A percentile compares a stretch with the other conserved stretches of the same genome.
Conservation (phyloP, 148 eudicot genomes). For the Camellia lanceoleosa region DNA sequence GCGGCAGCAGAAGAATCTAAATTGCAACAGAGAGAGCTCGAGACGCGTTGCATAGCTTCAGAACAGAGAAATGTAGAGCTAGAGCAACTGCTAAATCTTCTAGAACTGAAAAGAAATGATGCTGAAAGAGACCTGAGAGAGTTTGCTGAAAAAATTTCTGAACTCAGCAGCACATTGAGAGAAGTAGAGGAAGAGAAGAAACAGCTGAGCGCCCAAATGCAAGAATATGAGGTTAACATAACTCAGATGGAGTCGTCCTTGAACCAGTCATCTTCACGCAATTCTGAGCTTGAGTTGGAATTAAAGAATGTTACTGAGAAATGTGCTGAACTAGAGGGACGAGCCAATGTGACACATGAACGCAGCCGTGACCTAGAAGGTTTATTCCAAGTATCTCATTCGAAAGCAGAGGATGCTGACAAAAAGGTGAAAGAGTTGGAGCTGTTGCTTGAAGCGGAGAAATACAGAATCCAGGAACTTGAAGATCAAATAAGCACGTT, state of each 20-base stretch:
- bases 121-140: conserved; percentile 39
- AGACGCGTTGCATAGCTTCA: conserved; percentile 24
- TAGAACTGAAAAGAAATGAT: conserved; percentile 40
- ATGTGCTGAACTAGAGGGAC: conserved; percentile 50
- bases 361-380: conserved; percentile 66
- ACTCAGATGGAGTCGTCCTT: conserved; percentile 42
- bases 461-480: conserved; percentile 58
- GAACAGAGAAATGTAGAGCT: conserved; percentile 42
- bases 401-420: conserved; percentile 59
- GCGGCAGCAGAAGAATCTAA: conserved; percentile 42
- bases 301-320: conserved; percentile 38
- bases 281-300: conserved; percentile 47
- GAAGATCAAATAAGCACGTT: conserved; percentile 53
- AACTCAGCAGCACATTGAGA: conserved; percentile 23
- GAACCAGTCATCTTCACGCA: conserved; percentile 27
- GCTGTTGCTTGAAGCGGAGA: conserved; percentile 57
- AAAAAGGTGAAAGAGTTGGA: conserved; percentile 55
- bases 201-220: conserved; percentile 23
- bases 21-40: conserved; percentile 39
- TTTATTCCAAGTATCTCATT: conserved; percentile 52
- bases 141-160: conserved; percentile 32
- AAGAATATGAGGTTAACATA: conserved; percentile 35
- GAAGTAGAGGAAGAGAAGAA: conserved; percentile 44
- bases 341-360: conserved; percentile 43
- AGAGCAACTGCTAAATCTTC: conserved; percentile 34